These are phyloP conservation scores for Gyrodon lividus DNA, from an alignment of 768 basidiomycete species.

Conservation along the genomic window DNA sequence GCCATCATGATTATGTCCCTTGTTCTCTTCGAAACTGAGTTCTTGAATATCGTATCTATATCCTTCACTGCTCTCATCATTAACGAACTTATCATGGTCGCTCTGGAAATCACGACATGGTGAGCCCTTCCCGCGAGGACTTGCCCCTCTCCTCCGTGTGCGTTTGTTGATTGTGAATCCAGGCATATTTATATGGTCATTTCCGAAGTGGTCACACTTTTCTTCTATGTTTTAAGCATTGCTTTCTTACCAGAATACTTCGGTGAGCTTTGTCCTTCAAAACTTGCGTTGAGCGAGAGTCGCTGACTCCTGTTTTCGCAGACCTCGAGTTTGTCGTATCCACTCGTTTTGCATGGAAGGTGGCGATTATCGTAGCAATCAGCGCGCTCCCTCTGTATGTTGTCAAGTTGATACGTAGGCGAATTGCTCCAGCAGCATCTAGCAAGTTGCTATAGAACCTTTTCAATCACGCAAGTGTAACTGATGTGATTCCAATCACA, in stretches of 20 bases:
- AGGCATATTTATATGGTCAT: conserved; percentile 97
- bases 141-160: not conserved
- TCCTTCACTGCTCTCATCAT: conserved; percentile 95
- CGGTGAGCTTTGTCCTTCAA: conserved; percentile 52
- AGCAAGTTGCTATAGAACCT: conserved; percentile 74
- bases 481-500: conserved; percentile 1
- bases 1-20: conserved; percentile 99
- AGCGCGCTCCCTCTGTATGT: conserved; percentile 91
- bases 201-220: conserved; percentile 83
- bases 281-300: not conserved
- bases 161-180: not conserved
- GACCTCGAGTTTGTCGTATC: conserved; percentile 94
- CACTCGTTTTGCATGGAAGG: conserved; percentile 87
- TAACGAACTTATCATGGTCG: conserved; percentile 99
- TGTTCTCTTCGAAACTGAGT: conserved; percentile 94
- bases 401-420: conserved; percentile 82
- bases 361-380: conserved; percentile 91
- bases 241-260: conserved; percentile 96
- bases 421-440: conserved; percentile 89
- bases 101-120: conserved; percentile 97
- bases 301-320: conserved; percentile 31
- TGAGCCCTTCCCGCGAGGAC: conserved; percentile 30
- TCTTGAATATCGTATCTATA: conserved; percentile 96
- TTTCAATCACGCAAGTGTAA: conserved; percentile 8
- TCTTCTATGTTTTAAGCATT: conserved; percentile 88